These are phyloP conservation scores for Wickerhamomyces subpelliculosus DNA, from an alignment of 805 yeast species.

Conservation along the genomic window DNA sequence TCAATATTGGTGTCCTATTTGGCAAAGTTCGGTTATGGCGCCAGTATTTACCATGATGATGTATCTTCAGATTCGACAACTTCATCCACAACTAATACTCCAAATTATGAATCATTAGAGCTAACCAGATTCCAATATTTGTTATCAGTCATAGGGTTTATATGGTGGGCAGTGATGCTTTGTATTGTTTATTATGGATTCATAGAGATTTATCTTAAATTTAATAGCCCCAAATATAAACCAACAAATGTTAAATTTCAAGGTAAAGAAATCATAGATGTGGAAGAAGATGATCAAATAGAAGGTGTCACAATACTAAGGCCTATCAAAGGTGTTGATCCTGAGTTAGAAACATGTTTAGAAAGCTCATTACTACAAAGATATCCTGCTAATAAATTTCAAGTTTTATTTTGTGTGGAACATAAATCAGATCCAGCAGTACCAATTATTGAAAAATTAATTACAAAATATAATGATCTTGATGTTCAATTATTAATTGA, in stretches of 20 bases:
- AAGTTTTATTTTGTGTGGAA: constrained; percentile 73
- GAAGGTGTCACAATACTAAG: constrained; percentile 73
- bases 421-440: constrained; percentile 57
- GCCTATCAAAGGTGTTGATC: constrained; percentile 81
- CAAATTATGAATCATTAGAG: not conserved
- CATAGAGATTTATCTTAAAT: constrained; percentile 16
- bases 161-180: constrained; percentile 20
- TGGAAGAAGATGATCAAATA: constrained; percentile 31
- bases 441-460: constrained; percentile 43
- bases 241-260: constrained; percentile 6
- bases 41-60: not conserved
- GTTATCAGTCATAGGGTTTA: constrained; percentile 13
- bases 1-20: not conserved
- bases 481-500: constrained; percentile 56
- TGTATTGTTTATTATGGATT: constrained; percentile 16
- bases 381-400: constrained; percentile 53
- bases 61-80: not conserved
- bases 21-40: not conserved
- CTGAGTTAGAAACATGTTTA: constrained; percentile 63
- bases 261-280: constrained; percentile 6
- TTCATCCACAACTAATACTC: no score
- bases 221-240: constrained; percentile 10
- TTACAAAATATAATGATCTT: constrained; percentile 45
- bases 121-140: not conserved
- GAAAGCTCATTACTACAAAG: constrained; percentile 61